Percentiles rank a stretch among this genome's conserved stretches.
These are phyloP conservation scores for Xylariaceae sp. DNA, from an alignment of 2,329 filamentous ascomycete species.

Conservation along the genomic window DNA sequence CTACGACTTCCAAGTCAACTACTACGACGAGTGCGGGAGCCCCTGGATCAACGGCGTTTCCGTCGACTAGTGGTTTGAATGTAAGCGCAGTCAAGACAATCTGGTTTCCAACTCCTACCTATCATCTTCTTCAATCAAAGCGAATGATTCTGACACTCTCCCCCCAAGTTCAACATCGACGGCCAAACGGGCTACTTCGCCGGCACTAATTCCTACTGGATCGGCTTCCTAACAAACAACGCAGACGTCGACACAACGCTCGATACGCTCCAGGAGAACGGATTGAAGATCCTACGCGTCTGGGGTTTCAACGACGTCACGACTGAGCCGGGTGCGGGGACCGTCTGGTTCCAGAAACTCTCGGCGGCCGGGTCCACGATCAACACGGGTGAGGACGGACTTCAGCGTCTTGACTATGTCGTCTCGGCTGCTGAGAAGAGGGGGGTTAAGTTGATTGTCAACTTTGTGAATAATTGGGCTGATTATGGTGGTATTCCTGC, in stretches of 20 bases:
- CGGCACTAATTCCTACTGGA: constrained; percentile 51
- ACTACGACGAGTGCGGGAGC: constrained; percentile 1
- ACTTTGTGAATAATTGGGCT: constrained; percentile 64
- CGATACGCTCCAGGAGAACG: constrained; percentile 43
- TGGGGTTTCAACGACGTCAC: constrained; percentile 59
- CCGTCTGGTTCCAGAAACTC: constrained; percentile 51
- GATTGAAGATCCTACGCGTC: constrained; percentile 53
- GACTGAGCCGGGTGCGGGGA: constrained; percentile 31
- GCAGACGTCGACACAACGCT: constrained; percentile 50
- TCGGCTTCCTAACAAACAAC: constrained; percentile 45
- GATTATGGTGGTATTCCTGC: constrained; percentile 63
- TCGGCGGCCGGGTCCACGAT: constrained; percentile 49
- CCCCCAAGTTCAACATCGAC: constrained; percentile 36
- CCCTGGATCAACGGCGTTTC: constrained; percentile 8
- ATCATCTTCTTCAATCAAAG: background rate
- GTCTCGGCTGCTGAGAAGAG: constrained; percentile 54
- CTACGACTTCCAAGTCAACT: background rate
- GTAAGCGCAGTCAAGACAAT: constrained; percentile 5
- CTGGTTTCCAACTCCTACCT: background rate
- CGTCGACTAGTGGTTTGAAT: constrained; percentile 12
- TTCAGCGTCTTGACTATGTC: constrained; percentile 60
- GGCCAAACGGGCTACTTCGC: constrained; percentile 42
- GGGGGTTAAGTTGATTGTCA: constrained; percentile 59
- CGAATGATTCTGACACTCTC: background rate
- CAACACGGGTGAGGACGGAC: constrained; percentile 57